These are phyloP conservation scores for Dissophora globulifera DNA, from an alignment of 192 early-diverging fungal genomes.

Conservation along the genomic window DNA sequence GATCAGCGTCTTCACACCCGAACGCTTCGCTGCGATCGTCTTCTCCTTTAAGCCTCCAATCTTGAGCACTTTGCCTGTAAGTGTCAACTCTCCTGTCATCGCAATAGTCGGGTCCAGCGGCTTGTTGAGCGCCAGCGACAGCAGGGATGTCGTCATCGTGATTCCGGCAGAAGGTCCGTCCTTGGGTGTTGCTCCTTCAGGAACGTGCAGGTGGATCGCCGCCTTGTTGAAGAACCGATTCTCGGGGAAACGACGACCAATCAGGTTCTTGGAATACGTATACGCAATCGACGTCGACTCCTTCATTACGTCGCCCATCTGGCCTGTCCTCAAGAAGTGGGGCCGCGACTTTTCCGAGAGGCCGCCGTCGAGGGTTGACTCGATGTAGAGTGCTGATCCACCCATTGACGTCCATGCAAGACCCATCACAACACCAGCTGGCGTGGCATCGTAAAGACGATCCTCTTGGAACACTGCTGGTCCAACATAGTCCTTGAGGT, in stretches of 20 bases:
- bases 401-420: constrained; percentile 98
- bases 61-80: constrained; percentile 97
- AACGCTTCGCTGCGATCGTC: constrained; percentile 96
- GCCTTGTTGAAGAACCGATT: constrained; percentile 95
- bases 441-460: constrained; percentile 90
- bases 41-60: constrained; percentile 99
- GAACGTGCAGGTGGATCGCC: constrained; percentile 93
- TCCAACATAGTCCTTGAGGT: constrained; percentile 94
- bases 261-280: constrained; percentile 90
- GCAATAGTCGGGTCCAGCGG: constrained; percentile 84
- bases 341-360: constrained; percentile 65
- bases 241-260: constrained; percentile 78
- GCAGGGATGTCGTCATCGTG: constrained; percentile 94
- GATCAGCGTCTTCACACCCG: constrained; percentile 87
- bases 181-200: constrained; percentile 97
- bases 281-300: constrained; percentile 96
- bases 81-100: constrained; percentile 98
- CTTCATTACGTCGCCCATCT: constrained; percentile 99
- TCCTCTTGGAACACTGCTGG: constrained; percentile 89
- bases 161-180: constrained; percentile 97
- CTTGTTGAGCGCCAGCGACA: constrained; percentile 89
- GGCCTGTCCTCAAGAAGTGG: constrained; percentile 87
- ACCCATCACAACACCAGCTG: constrained; percentile 97
- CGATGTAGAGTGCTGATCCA: constrained; percentile 94
- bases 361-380: constrained; percentile 89